These are phyloP conservation scores for Silene conica DNA, from an alignment of 148 eudicot genomes.

Conservation along the genomic window DNA sequence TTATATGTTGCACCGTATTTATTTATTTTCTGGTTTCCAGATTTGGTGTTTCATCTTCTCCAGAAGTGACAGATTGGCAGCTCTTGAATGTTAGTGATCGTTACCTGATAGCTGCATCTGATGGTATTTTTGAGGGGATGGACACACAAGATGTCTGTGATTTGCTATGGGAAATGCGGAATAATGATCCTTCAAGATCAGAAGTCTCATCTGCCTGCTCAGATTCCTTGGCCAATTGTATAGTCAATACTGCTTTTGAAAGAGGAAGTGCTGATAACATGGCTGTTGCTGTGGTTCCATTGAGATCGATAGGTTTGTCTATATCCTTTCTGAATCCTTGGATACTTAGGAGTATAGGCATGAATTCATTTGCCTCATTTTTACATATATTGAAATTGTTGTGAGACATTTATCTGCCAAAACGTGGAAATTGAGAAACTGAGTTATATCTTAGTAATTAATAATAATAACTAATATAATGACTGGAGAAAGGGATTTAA, in stretches of 20 bases:
- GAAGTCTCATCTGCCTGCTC: slow-evolving; percentile 51
- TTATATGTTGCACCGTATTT: neutral
- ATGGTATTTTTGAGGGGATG: slow-evolving; percentile 89
- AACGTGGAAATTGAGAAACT: neutral
- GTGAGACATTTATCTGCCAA: slow-evolving; percentile 31
- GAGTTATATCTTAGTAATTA: slow-evolving; percentile 8
- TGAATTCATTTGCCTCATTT: slow-evolving; percentile 16
- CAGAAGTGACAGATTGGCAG: slow-evolving; percentile 97
- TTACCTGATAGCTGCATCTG: slow-evolving; percentile 86
- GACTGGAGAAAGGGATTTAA: too few relatives aligned
- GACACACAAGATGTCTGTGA: slow-evolving; percentile 85
- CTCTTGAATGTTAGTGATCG: slow-evolving; percentile 72
- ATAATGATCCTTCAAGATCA: slow-evolving; percentile 35
- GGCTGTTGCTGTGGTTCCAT: slow-evolving; percentile 80
- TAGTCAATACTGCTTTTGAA: slow-evolving; percentile 62
- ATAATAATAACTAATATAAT: too few relatives aligned
- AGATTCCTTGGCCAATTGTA: slow-evolving; percentile 69
- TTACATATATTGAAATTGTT: slow-evolving; percentile 28
- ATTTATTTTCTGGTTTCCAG: slow-evolving; percentile 33
- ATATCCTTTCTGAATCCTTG: slow-evolving; percentile 24
- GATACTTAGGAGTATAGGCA: slow-evolving; percentile 18
- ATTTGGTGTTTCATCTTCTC: slow-evolving; percentile 83
- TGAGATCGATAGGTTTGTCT: slow-evolving; percentile 37
- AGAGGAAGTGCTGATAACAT: slow-evolving; percentile 82
- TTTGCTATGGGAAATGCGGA: slow-evolving; percentile 63